A percentile compares a stretch with the other conserved stretches of the same genome.
Evolutionary conservation across 2,329 filamentous ascomycete genomes (phyloP).

Genomic region (Magnaporthiopsis incrustans): DNA sequence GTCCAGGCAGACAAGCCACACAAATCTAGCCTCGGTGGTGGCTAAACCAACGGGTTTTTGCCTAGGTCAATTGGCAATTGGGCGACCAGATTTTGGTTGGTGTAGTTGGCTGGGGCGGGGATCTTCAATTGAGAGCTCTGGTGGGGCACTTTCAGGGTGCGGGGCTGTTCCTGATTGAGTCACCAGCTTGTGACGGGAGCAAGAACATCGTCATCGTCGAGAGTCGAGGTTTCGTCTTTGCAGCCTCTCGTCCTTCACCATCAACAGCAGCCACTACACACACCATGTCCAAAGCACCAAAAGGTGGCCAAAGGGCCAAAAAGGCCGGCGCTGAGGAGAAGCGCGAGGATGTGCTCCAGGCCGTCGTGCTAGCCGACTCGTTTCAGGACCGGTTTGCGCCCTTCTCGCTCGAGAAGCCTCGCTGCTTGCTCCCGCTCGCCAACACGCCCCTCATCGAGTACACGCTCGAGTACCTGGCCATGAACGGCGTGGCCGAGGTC

Average conservation of each 20-base stretch:
- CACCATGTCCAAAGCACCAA: not conserved
- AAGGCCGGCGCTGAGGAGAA: conserved; percentile 45
- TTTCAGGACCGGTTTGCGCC: conserved; percentile 90
- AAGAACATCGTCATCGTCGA: too few species aligned
- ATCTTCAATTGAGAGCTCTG: too few species aligned
- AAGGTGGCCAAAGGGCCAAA: conserved; percentile 32
- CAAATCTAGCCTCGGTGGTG: too few species aligned
- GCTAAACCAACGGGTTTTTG: too few species aligned
- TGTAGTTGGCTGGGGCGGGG: too few species aligned
- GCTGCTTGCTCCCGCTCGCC: conserved; percentile 89
- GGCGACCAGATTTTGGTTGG: too few species aligned
- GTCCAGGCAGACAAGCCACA: too few species aligned
- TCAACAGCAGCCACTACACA: not conserved
- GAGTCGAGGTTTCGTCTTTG: not conserved
- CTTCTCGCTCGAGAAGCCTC: conserved; percentile 79
- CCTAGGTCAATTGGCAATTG: too few species aligned
- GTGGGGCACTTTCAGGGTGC: too few species aligned
- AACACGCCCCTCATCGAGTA: conserved; percentile 97
- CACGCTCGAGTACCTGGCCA: conserved; percentile 90
- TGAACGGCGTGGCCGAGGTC: conserved; percentile 90
- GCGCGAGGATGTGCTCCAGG: conserved; percentile 50
- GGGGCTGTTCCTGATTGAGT: too few species aligned
- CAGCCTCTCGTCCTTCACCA: too few species aligned
- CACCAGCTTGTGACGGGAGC: too few species aligned
- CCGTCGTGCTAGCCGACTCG: conserved; percentile 72